Base-by-base conservation (phyloP, 2,329 filamentous ascomycete species). In the Fusarium mundagurra region DNA sequence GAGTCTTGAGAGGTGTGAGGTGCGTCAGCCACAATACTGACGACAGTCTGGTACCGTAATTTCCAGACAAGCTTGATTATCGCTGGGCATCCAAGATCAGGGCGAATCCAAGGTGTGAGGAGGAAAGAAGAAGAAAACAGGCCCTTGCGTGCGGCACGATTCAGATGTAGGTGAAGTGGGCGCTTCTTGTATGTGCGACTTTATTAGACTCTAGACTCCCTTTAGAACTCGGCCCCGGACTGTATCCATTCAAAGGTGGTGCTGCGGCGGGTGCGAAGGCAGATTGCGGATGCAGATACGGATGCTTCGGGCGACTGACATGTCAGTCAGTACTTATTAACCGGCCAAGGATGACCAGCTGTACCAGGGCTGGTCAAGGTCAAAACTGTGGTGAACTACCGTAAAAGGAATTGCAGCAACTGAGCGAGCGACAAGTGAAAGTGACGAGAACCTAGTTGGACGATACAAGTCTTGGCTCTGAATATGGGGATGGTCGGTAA, bases 281-380 rank as follows among this genome's bases (percentile, higher is more conserved):
- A 47, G 54, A 59, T 55, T 48, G 54, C 61, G 54, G 54, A 77
- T 71, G 54, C 65, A 68, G 64, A 68, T 68, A 62, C 76, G 76
- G 76, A 78, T 71, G 76, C 64, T 76, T 78, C 76, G 76, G 76
- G 69, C 71, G 72, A 71, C 75, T 77, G 71, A 76, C 74, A 77
- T 76, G 72, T 75, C 74, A 75, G 65, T 69, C 43, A 69, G 67
- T 64, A 58, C 63, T 65, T 66, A 61, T 72, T 64, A 67, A 69
- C 67, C 48, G 48, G 67, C 75, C 74, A 78, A 74, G 69, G 62
- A 72, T 69, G 60, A 66, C 70, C 53, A 67, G 65, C 57, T 61
- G 64, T 60, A 60, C 59, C n/a, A n/a, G n/a, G 67, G 65, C 66
- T 73, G 67, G 71, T 68, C 58, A 61, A 72, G 53, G 38, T 44